These are phyloP conservation scores for Phytophthora pluvialis DNA, from an alignment of 352 stramenopile species.

Conservation along the genomic window DNA sequence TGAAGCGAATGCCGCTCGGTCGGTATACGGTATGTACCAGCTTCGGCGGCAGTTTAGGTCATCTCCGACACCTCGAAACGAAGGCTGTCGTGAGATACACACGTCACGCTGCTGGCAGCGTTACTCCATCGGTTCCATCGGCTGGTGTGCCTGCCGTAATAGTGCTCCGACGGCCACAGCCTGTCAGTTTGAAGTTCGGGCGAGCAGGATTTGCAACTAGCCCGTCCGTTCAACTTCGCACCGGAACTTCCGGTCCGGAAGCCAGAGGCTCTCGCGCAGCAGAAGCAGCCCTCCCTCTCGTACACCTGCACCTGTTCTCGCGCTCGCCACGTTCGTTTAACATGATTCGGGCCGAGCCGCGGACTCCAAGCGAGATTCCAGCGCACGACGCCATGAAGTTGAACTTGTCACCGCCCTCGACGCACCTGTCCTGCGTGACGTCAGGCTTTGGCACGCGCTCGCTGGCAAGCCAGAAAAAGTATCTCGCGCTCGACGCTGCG, in stretches of 20 bases:
- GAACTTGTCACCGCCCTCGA: constrained; percentile 16
- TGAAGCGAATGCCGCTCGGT: no score
- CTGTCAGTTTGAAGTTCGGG: constrained; percentile 34
- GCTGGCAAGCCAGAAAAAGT: no score
- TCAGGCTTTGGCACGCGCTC: no score
- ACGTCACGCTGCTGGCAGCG: constrained; percentile 1
- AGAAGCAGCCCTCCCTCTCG: constrained; percentile 14
- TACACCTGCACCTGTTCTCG: constrained; percentile 6
- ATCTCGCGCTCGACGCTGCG: no score
- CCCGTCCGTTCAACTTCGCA: constrained; percentile 27
- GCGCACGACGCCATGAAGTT: constrained; percentile 12
- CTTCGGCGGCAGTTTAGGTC: background rate
- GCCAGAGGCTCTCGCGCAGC: background rate
- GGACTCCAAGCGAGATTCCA: background rate
- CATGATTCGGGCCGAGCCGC: constrained; percentile 4
- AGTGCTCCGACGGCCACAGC: constrained; percentile 18
- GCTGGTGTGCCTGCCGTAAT: constrained; percentile 25
- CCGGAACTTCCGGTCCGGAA: constrained; percentile 18
- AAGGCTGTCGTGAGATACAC: constrained; percentile 11
- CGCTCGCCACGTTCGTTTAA: constrained; percentile 14
- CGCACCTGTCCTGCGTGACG: constrained; percentile 7
- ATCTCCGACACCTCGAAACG: constrained; percentile 18
- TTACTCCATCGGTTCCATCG: constrained; percentile 11
- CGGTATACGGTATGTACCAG: no score
- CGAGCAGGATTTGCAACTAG: constrained; percentile 27